Evolutionary conservation across 2,329 filamentous ascomycete genomes (phyloP), one percentile per base, ranked within the genome.

Genomic region (Aspergillus terreus): DNA sequence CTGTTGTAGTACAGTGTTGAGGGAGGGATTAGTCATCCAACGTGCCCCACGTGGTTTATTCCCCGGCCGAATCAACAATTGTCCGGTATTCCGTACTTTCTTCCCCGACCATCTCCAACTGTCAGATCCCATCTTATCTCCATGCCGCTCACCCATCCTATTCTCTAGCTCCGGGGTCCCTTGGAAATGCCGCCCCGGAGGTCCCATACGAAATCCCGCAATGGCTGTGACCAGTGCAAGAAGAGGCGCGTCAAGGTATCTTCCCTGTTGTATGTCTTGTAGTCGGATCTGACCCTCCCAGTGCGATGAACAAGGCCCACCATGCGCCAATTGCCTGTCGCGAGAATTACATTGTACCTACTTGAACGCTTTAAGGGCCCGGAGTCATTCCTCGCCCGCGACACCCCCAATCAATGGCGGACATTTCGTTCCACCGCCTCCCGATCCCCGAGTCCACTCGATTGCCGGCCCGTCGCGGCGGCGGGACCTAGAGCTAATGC

Each of bases 401-500:
- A 32, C 47, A 11, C 57, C 46, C 17, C 48, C 58, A 6, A 30
- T 41, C 4, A 38, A 19, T 59, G n/a, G 25, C 50, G 4, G 40
- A 45, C 12, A 32, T 21, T 11, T 19, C 27, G 27, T 38, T 14
- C 21, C 15, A 9, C 41, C 2, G 12, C 5, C 42, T 10, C 27
- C 52, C 4, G 51, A 50, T 19, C 17, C 14, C 6, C 6, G 12
- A 15, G 36, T 43, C 11, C 45, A 45, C 11, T 40, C 23, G 19
- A 17, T 46, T 21, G 17, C 11, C 40, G 15, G 17, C 15, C 52
- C 53, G 36, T 60, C 62, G 21, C 55, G 58, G 10, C 56, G 43
- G 33, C 53, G 66, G 3, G 77, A 79, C 51, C 67, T 81, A 7
- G 77, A 80, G 52, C 60, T 81, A 42, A 78, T 81, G 75, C 77